These are phyloP conservation scores for Hyaloscypha variabilis DNA, from an alignment of 495 filamentous ascomycete species.

Conservation along the genomic window DNA sequence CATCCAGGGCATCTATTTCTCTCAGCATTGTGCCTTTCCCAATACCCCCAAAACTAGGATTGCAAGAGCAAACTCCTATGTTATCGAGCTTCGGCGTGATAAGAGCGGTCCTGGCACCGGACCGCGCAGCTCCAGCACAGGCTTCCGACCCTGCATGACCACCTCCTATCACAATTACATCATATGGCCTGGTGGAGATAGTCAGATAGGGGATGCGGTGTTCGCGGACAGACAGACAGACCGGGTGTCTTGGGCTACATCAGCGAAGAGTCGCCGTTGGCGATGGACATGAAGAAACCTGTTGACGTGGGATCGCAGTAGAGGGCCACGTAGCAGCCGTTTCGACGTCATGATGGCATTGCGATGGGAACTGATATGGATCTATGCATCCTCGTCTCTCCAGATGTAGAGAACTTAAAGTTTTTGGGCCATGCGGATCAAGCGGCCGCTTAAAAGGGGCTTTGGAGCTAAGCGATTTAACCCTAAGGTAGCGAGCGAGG, in stretches of 20 bases:
- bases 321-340: constrained; percentile 13
- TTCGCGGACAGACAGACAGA: constrained; percentile 4
- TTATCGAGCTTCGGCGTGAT: constrained; percentile 86
- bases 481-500: too few species aligned
- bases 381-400: background rate
- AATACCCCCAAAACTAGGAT: constrained; percentile 96
- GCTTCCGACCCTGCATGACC: constrained; percentile 96
- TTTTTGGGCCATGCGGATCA: constrained; percentile 5
- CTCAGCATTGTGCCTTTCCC: constrained; percentile 98
- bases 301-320: constrained; percentile 9
- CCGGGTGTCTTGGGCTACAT: constrained; percentile 21
- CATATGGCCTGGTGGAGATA: constrained; percentile 38
- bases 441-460: too few species aligned
- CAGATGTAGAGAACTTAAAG: background rate
- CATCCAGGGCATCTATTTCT: constrained; percentile 95
- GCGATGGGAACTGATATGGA: background rate
- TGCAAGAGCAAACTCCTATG: constrained; percentile 95
- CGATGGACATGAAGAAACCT: constrained; percentile 2
- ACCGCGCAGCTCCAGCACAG: constrained; percentile 87
- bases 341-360: constrained; percentile 30
- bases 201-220: background rate
- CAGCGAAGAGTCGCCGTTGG: constrained; percentile 26
- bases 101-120: constrained; percentile 86
- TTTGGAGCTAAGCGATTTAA: too few species aligned
- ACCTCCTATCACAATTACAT: constrained; percentile 94